A percentile compares a stretch with the other conserved stretches of the same genome.
Evolutionary conservation across 2,329 filamentous ascomycete genomes (phyloP).

Genomic region (Elsinoe fawcettii): DNA sequence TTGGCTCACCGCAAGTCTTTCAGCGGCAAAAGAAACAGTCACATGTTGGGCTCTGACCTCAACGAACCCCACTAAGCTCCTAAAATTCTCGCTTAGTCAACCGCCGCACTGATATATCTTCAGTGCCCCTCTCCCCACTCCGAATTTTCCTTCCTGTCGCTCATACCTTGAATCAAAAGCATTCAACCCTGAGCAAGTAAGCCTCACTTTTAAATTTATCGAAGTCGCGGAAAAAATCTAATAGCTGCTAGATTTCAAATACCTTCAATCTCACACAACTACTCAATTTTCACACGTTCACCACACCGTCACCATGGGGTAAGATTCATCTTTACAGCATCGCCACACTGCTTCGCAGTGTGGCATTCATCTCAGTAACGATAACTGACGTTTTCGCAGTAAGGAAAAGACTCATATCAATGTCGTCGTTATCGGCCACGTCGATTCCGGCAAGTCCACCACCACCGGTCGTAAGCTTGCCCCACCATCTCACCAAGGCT

Average conservation of each 20-base stretch:
- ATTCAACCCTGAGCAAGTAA: slow-evolving; percentile 22
- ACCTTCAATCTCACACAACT: slow-evolving; percentile 26
- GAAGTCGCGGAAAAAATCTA: background rate
- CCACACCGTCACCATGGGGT: slow-evolving; percentile 53
- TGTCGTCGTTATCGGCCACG: slow-evolving; percentile 98
- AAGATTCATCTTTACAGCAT: slow-evolving; percentile 22
- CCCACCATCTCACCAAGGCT: slow-evolving; percentile 24
- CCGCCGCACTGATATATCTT: slow-evolving; percentile 17
- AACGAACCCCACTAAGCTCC: slow-evolving; percentile 6
- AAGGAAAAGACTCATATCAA: slow-evolving; percentile 91
- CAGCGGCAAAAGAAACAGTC: slow-evolving; percentile 8
- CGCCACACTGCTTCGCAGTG: slow-evolving; percentile 19
- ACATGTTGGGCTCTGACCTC: slow-evolving; percentile 10
- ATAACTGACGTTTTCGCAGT: slow-evolving; percentile 47
- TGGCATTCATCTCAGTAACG: slow-evolving; percentile 18
- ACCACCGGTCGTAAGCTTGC: slow-evolving; percentile 67
- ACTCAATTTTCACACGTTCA: slow-evolving; percentile 25
- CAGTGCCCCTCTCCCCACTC: slow-evolving; percentile 19
- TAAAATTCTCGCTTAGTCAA: slow-evolving; percentile 15
- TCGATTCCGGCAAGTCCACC: slow-evolving; percentile 99
- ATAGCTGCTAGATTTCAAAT: slow-evolving; percentile 20
- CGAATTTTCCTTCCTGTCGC: slow-evolving; percentile 17
- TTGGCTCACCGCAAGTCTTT: slow-evolving; percentile 6
- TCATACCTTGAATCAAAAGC: slow-evolving; percentile 25
- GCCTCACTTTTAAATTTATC: background rate